Base-by-base conservation (phyloP, 2,329 filamentous ascomycete genomes). In the Alternaria solani region DNA sequence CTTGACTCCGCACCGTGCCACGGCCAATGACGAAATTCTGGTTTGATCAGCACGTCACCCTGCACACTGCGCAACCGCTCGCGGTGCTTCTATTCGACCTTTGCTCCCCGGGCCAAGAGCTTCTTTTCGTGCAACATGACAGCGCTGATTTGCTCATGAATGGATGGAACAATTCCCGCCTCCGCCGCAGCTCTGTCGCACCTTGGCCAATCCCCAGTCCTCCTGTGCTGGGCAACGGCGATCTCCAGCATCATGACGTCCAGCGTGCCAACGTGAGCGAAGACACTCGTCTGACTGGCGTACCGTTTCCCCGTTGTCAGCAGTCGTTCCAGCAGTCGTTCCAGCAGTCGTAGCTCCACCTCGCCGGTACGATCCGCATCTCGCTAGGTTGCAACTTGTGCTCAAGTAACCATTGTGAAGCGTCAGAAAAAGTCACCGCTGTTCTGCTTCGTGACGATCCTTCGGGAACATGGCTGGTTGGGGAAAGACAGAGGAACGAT, bases 181-280 rank as follows among this genome's bases (percentile, higher is more conserved):
- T 55, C 49, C 55, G 47, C 39, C 49, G 38, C 52, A 43, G 20
- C 23, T 39, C 28, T 44, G 53, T 60, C 57, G 52, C 56, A 54
- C 51, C 38, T 59, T 59, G 34, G 38, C 51, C 12, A 56, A 39
- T 41, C 46, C 30, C n/a, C 32, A 36, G n/a, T 32, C 14, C 18
- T 30, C 25, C 42, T 38, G 44, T 54, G 59, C 70, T 68, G 48
- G 65, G 46, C 56, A 59, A 55, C 56, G 64, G 53, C 58, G 63
- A 74, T 73, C 69, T 28, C 58, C 52, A 58, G 59, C 55, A 54
- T 58, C 57, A 67, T 74, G 67, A 72, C 67, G 64, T 70, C 44
- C 61, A 43, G 47, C 47, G 39, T 55, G 60, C 56, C 60, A 62
- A 61, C 51, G 51, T 58, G 54, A 52, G 56, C 42, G 48, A 47